phyloP scores from a whole-genome alignment of 2,329 filamentous ascomycete genomes.

The Ophiostoma populinum region DNA sequence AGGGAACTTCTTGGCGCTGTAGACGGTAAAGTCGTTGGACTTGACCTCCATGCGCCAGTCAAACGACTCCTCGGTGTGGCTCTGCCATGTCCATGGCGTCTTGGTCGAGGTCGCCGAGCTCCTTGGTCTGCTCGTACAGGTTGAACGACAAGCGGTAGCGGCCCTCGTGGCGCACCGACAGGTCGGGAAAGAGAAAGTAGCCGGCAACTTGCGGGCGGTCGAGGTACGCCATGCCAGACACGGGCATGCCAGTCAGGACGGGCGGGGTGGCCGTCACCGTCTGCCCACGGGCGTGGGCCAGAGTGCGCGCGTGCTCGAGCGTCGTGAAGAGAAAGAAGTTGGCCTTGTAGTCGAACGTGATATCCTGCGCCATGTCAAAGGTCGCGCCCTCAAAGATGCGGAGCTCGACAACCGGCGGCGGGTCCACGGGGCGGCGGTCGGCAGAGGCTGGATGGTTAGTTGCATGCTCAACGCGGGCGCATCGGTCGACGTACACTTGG shows the following conservation, averaged over 20 bases:
- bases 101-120: constrained; percentile 58
- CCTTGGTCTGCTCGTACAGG: constrained; percentile 85
- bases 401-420: constrained; percentile 83
- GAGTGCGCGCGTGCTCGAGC: constrained; percentile 66
- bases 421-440: constrained; percentile 83
- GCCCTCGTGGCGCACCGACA: constrained; percentile 90
- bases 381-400: constrained; percentile 61
- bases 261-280: constrained; percentile 51
- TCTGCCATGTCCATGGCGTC: constrained; percentile 21
- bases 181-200: constrained; percentile 95
- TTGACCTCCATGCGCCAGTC: constrained; percentile 82
- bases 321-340: constrained; percentile 97
- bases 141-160: constrained; percentile 84
- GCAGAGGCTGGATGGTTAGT: constrained; percentile 44
- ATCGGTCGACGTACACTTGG: constrained; percentile 54
- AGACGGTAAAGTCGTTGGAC: constrained; percentile 74
- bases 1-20: constrained; percentile 96
- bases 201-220: constrained; percentile 66
- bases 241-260: constrained; percentile 83
- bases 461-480: not conserved
- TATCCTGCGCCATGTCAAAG: constrained; percentile 43
- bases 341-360: constrained; percentile 84
- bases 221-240: constrained; percentile 89
- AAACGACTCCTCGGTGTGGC: constrained; percentile 35
- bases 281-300: constrained; percentile 64